phyloP scores from a whole-genome alignment of 805 yeast genomes.

The Metschnikowia bowlesiae region DNA sequence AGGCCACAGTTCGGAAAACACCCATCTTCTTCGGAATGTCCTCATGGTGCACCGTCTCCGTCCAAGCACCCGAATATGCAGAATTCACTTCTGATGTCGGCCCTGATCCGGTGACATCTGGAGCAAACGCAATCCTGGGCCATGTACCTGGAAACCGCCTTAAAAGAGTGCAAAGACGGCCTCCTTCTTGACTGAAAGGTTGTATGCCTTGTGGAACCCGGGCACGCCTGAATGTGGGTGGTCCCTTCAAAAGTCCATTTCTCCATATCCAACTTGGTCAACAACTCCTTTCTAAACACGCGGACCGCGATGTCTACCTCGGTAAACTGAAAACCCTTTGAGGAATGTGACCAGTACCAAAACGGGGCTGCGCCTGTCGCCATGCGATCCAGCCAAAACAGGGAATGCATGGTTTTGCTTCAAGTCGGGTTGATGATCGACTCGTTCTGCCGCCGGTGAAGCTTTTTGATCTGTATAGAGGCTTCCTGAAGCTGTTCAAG shows the following conservation, averaged over 20 bases:
- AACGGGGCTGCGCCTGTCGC: slow-evolving; percentile 62
- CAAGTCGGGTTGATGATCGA: slow-evolving; percentile 63
- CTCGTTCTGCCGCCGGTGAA: slow-evolving; percentile 68
- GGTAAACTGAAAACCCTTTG: slow-evolving; percentile 70
- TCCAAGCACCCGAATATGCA: slow-evolving; percentile 93
- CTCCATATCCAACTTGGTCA: slow-evolving; percentile 68
- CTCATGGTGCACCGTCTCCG: slow-evolving; percentile 45
- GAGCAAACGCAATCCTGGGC: slow-evolving; percentile 78
- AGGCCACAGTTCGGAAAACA: slow-evolving; percentile 61
- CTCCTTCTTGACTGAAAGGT: slow-evolving; percentile 73
- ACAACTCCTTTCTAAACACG: slow-evolving; percentile 65
- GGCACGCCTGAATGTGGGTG: slow-evolving; percentile 61
- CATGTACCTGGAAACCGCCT: slow-evolving; percentile 52
- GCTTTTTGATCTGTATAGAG: slow-evolving; percentile 63
- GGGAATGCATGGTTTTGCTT: slow-evolving; percentile 70
- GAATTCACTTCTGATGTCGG: slow-evolving; percentile 62
- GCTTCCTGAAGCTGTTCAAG: slow-evolving; percentile 53
- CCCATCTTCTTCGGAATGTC: slow-evolving; percentile 40
- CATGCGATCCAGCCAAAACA: slow-evolving; percentile 65
- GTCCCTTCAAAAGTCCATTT: slow-evolving; percentile 88
- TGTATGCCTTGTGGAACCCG: slow-evolving; percentile 60
- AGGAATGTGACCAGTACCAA: too few species aligned
- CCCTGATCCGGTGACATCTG: slow-evolving; percentile 67
- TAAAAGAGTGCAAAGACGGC: slow-evolving; percentile 61
- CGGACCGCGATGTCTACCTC: slow-evolving; percentile 63